Evolutionary conservation across 2,329 filamentous ascomycete species (phyloP).

Genomic region (Fusarium sp.): DNA sequence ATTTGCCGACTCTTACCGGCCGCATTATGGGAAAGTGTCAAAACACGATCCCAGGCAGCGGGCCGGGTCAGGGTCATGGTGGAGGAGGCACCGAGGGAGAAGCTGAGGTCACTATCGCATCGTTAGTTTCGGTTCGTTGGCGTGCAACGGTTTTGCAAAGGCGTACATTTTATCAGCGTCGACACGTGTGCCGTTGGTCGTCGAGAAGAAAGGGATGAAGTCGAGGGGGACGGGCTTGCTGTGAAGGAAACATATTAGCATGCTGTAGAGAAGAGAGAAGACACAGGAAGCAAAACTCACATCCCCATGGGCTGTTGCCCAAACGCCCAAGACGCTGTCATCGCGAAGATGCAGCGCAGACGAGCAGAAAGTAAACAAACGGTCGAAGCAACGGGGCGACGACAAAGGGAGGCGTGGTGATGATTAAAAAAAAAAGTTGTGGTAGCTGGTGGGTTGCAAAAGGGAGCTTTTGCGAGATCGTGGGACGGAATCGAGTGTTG

Average conservation of each 20-base stretch:
- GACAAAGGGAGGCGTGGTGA: not conserved
- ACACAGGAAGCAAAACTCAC: slow-evolving; percentile 15
- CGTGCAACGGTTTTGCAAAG: slow-evolving; percentile 1
- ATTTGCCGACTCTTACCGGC: slow-evolving; percentile 42
- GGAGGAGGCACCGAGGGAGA: slow-evolving; percentile 32
- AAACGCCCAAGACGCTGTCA: slow-evolving; percentile 41
- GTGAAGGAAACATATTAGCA: slow-evolving; percentile 27
- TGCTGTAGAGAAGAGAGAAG: not conserved
- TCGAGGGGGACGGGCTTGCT: slow-evolving; percentile 41
- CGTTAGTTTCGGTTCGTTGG: slow-evolving; percentile 19
- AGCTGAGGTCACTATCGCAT: slow-evolving; percentile 40
- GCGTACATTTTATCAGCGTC: slow-evolving; percentile 33
- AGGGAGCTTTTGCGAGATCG: not conserved
- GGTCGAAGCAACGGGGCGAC: slow-evolving; percentile 29
- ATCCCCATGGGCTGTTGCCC: slow-evolving; percentile 35
- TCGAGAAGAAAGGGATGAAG: slow-evolving; percentile 46
- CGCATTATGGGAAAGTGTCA: slow-evolving; percentile 42
- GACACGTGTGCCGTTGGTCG: slow-evolving; percentile 15
- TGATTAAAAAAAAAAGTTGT: slow-evolving; percentile 16
- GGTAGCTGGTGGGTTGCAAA: slow-evolving; percentile 12
- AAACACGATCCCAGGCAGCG: slow-evolving; percentile 50
- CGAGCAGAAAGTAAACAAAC: slow-evolving; percentile 45
- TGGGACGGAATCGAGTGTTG: not conserved
- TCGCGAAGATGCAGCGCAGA: slow-evolving; percentile 43
- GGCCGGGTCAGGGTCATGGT: slow-evolving; percentile 33